Evolutionary conservation across 1,139 yeast species (phyloP).

Genomic region (Candida sanyaensis): DNA sequence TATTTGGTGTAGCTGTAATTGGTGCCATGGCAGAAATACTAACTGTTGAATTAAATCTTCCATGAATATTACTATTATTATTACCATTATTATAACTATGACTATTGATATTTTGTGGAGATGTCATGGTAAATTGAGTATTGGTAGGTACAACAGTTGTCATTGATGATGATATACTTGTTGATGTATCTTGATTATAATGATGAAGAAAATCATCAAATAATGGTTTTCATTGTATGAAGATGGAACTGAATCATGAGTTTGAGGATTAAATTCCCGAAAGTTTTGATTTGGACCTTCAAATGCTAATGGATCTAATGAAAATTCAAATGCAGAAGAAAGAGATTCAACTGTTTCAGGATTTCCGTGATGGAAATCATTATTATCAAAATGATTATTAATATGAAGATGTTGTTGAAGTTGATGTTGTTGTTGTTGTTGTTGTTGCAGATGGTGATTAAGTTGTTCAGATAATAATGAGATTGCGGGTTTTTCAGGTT

Average conservation of each 20-base stretch:
- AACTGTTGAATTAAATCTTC: constrained; percentile 7
- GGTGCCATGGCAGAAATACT: constrained; percentile 1
- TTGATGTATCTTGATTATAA: constrained; percentile 5
- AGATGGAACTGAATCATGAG: constrained; percentile 11
- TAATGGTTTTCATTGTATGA: constrained; percentile 13
- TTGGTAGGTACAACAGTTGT: constrained; percentile 12
- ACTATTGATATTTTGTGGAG: neutral
- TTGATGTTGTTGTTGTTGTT: constrained; percentile 16
- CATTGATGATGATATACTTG: constrained; percentile 10
- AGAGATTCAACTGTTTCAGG: constrained; percentile 2
- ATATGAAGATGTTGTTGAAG: neutral
- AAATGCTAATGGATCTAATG: constrained; percentile 36
- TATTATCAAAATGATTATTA: constrained; percentile 1
- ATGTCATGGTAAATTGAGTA: constrained; percentile 9
- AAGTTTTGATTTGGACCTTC: constrained; percentile 32
- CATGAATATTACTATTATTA: neutral
- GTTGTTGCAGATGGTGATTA: constrained; percentile 31
- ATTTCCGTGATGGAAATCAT: constrained; percentile 4
- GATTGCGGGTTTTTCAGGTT: constrained; percentile 1
- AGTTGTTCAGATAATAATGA: neutral
- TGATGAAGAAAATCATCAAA: constrained; percentile 15
- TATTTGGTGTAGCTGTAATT: constrained; percentile 16
- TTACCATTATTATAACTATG: neutral
- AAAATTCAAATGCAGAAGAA: constrained; percentile 24
- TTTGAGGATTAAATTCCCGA: constrained; percentile 9